Evolutionary conservation across 2,329 filamentous ascomycete species (phyloP).

Genomic region (Pseudogymnoascus sp.): DNA sequence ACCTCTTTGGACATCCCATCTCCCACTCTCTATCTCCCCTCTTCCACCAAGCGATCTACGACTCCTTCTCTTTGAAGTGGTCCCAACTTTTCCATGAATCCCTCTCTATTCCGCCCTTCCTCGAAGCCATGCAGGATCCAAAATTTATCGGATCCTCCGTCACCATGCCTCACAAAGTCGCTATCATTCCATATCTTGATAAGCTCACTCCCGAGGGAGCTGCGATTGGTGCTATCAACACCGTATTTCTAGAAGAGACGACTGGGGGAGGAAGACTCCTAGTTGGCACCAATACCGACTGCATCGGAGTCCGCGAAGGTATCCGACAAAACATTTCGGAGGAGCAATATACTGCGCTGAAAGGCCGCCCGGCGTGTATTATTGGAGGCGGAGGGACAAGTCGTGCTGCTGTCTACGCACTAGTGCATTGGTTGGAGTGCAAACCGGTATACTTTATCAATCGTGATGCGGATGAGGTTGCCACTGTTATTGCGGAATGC

Average conservation of each 20-base stretch:
- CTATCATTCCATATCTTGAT: conserved; percentile 67
- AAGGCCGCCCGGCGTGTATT: conserved; percentile 60
- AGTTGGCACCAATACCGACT: conserved; percentile 76
- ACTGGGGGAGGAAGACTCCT: conserved; percentile 30
- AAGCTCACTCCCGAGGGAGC: conserved; percentile 65
- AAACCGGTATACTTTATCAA: conserved; percentile 71
- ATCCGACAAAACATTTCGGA: conserved; percentile 52
- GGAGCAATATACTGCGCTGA: conserved; percentile 38
- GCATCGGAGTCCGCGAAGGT: conserved; percentile 67
- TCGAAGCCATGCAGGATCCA: conserved; percentile 46
- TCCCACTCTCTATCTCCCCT: conserved; percentile 48
- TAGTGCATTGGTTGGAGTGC: conserved; percentile 62
- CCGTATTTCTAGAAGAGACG: conserved; percentile 57
- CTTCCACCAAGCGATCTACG: conserved; percentile 48
- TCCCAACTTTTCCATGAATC: conserved; percentile 47
- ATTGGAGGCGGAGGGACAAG: conserved; percentile 74
- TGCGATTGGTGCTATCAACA: conserved; percentile 73
- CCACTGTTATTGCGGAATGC: conserved; percentile 60
- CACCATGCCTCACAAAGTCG: conserved; percentile 79
- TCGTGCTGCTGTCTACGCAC: conserved; percentile 68
- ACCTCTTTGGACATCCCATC: conserved; percentile 52
- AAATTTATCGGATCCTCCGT: conserved; percentile 63
- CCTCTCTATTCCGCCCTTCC: conserved; percentile 40
- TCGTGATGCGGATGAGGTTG: conserved; percentile 60
- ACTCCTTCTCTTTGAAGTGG: conserved; percentile 44